Percentiles rank a stretch among this genome's conserved stretches.
These are phyloP conservation scores for Trichoderma sp. DNA, from an alignment of 2,329 filamentous ascomycete species.

Conservation along the genomic window DNA sequence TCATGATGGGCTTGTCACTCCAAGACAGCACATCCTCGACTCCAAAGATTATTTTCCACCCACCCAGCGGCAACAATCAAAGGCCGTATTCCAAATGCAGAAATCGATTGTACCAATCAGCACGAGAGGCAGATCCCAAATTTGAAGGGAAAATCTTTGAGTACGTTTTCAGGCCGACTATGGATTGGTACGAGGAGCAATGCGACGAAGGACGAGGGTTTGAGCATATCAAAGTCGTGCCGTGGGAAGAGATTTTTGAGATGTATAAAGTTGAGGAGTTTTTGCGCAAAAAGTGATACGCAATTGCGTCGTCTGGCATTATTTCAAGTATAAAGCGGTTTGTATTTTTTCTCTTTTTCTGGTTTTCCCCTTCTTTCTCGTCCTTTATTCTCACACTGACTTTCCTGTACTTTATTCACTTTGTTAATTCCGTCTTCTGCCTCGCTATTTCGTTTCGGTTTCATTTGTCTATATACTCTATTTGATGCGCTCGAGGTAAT, in stretches of 20 bases:
- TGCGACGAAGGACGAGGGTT: slow-evolving; percentile 52
- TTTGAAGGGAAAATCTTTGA: slow-evolving; percentile 26
- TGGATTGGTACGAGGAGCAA: slow-evolving; percentile 57
- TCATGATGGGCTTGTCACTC: slow-evolving; percentile 32
- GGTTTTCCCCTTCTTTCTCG: background rate
- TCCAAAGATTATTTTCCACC: slow-evolving; percentile 51
- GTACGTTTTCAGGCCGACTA: slow-evolving; percentile 53
- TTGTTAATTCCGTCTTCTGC: background rate
- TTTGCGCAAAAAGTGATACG: slow-evolving; percentile 33
- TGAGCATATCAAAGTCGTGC: slow-evolving; percentile 52
- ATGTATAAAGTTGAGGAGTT: slow-evolving; percentile 19
- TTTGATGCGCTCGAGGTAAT: background rate
- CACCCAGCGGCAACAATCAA: slow-evolving; percentile 43
- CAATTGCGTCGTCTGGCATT: slow-evolving; percentile 25
- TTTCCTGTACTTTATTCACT: background rate
- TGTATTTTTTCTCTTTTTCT: background rate
- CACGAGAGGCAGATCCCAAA: slow-evolving; percentile 31
- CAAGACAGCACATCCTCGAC: slow-evolving; percentile 29
- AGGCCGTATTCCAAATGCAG: slow-evolving; percentile 40
- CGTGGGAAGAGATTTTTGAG: slow-evolving; percentile 49
- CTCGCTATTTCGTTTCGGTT: background rate
- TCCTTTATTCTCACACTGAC: too few relatives aligned
- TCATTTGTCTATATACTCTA: background rate
- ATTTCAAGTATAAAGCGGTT: background rate
- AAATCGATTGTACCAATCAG: slow-evolving; percentile 52